phyloP scores from a whole-genome alignment of 228 moss, liverwort and hornwort genomes.

The Sphagnum magellanicum region DNA sequence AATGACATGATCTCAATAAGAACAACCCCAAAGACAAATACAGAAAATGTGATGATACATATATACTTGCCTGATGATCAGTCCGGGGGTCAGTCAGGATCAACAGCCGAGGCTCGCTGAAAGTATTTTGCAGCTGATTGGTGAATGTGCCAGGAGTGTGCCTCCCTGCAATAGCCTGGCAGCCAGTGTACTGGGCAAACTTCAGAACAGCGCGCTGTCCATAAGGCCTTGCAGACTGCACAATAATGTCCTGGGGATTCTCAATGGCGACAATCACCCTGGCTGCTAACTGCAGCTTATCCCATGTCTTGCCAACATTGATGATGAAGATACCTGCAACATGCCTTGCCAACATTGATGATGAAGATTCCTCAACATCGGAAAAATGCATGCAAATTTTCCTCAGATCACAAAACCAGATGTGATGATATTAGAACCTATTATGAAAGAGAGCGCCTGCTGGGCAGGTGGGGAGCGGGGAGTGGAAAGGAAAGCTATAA shows the following conservation, averaged over 20 bases:
- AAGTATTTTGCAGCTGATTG: conserved; percentile 14
- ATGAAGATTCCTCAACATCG: too few species aligned
- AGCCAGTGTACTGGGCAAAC: conserved; percentile 18
- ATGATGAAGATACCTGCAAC: conserved; percentile 6
- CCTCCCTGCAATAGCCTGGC: conserved; percentile 13
- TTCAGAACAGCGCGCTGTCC: conserved; percentile 13
- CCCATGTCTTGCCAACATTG: conserved; percentile 16
- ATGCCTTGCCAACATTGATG: too few species aligned
- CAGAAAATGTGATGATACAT: neutral
- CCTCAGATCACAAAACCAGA: too few species aligned
- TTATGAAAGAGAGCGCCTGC: too few species aligned
- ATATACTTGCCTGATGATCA: conserved; percentile 9
- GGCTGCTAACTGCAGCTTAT: conserved; percentile 15
- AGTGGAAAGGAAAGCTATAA: too few species aligned
- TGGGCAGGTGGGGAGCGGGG: too few species aligned
- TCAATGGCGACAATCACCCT: conserved; percentile 19
- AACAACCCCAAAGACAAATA: too few species aligned
- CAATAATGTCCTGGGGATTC: conserved; percentile 20
- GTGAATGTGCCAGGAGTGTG: conserved; percentile 16
- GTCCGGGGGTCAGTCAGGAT: conserved; percentile 15
- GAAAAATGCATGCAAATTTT: too few species aligned
- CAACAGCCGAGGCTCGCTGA: conserved; percentile 15
- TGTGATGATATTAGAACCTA: too few species aligned
- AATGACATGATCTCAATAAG: too few species aligned
- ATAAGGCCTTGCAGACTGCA: conserved; percentile 20